Evolutionary conservation across 352 stramenopile genomes (phyloP).

Genomic region (Phytophthora rubi): DNA sequence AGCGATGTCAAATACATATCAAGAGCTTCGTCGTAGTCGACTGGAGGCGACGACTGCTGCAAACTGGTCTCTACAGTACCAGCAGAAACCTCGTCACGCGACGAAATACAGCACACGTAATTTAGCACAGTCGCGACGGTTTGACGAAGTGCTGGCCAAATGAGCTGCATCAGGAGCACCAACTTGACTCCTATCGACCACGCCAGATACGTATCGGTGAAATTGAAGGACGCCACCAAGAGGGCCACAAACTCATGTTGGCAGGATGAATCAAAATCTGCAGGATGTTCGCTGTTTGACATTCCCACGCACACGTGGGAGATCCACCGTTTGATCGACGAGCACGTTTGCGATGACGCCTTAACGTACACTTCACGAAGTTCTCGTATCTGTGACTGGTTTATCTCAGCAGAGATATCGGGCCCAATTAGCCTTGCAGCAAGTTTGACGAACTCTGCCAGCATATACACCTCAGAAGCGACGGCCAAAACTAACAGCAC

Average conservation of each 20-base stretch:
- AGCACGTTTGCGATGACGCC: conserved; percentile 31
- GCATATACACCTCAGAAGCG: conserved; percentile 21
- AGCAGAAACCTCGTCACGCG: background rate
- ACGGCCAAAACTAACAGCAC: conserved; percentile 29
- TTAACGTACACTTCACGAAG: conserved; percentile 30
- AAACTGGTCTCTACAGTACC: background rate
- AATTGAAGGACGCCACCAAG: conserved; percentile 22
- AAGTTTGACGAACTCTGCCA: conserved; percentile 27
- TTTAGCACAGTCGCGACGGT: conserved; percentile 1
- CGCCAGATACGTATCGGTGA: conserved; percentile 21
- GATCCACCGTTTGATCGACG: conserved; percentile 36
- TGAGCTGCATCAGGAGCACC: conserved; percentile 29
- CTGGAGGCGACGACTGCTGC: conserved; percentile 6
- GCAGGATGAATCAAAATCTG: conserved; percentile 29
- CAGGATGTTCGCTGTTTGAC: background rate
- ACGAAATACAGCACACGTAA: conserved; percentile 15
- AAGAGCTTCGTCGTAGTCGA: conserved; percentile 27
- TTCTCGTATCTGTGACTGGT: conserved; percentile 4
- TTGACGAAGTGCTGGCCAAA: conserved; percentile 20
- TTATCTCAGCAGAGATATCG: conserved; percentile 1
- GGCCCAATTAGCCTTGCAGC: conserved; percentile 10
- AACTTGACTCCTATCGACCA: conserved; percentile 35
- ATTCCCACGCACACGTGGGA: conserved; percentile 33
- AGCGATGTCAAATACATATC: conserved; percentile 26
- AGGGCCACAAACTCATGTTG: conserved; percentile 35